These are phyloP conservation scores for Eucalyptus paniculata DNA, from an alignment of 345 rosid genomes.

Conservation along the genomic window DNA sequence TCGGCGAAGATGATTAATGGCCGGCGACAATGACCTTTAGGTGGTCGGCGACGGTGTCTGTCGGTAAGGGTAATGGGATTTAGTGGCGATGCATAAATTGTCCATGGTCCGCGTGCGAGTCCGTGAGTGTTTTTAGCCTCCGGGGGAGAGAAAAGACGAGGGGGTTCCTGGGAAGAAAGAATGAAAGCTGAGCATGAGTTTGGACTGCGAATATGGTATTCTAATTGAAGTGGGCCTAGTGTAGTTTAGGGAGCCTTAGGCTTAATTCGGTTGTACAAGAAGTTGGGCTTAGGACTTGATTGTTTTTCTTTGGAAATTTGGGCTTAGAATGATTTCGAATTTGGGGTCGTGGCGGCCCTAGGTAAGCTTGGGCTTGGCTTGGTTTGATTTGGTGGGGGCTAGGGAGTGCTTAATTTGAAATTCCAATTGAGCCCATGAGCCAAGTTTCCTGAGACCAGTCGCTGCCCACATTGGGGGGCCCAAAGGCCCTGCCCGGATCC, in stretches of 20 bases:
- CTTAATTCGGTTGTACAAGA: no score
- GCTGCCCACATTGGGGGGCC: no score
- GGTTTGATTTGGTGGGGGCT: neutral
- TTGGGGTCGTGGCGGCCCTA: no score
- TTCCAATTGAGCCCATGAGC: neutral
- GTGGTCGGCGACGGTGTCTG: neutral
- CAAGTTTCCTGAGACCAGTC: neutral
- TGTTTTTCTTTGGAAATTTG: no score
- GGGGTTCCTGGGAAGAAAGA: neutral
- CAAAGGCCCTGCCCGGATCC: no score
- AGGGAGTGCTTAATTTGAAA: neutral
- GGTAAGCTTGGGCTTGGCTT: neutral
- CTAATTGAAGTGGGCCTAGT: no score
- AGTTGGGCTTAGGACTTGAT: no score
- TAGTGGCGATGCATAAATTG: neutral
- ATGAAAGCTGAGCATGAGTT: neutral
- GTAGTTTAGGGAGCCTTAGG: no score
- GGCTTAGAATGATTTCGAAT: no score
- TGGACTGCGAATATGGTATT: no score
- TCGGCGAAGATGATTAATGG: neutral
- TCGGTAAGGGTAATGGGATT: neutral
- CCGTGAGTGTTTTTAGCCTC: neutral
- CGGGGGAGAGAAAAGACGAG: neutral
- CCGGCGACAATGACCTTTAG: accelerated
- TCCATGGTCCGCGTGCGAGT: neutral